Base-by-base conservation (phyloP, 2,329 filamentous ascomycete genomes). In the Paraphoma sp. region DNA sequence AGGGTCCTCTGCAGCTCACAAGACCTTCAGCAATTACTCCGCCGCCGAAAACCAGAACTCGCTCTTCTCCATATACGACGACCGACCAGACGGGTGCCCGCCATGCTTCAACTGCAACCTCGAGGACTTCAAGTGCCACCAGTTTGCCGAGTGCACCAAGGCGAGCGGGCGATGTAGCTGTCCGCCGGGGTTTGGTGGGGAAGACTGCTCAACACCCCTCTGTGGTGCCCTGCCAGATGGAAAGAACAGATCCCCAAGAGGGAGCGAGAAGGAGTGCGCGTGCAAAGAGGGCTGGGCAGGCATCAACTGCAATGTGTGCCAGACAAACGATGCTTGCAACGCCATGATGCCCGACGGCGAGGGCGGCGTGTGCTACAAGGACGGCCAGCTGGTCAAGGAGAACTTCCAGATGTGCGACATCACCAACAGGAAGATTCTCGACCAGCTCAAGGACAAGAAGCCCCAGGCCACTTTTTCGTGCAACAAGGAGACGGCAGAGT, bases 381-480 rank as follows among this genome's bases (percentile, higher is more conserved):
- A 94, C 65, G 94, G 94, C 45, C 87, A 96, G 65, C 89, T 96
- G 10, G 89, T 98, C 61, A 93, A 95, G 68, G 88, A 96, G 78
- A 99, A 98, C 81, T 94, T 93, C 79, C 96, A 99, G 79, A 95
- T 97, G 81, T 99, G 95, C 79, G 92, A 96, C 76, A 95, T 99
- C 64, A 98, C 93, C 53, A 99, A 99, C 80, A 86, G 87, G 76
- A 95, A 96, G 81, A 99, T 99, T 71, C 83, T 94, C 53, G 88
- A 93, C 60, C 88, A 94, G 72, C 84, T 99, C 47, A 91, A 93
- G 68, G 88, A 90, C 44, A 87, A 93, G 78, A 90, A 91, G 56
- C 93, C 95, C 0, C 91, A 99, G 76, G 95, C 96, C 23, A 99
- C 95, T 0, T 99, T 99, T 73, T 92, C 89, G 30, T 99, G 95